A percentile compares a stretch with the other conserved stretches of the same genome.
Evolutionary conservation across 768 basidiomycete species (phyloP).

Genomic region (Crepidotus variabilis): DNA sequence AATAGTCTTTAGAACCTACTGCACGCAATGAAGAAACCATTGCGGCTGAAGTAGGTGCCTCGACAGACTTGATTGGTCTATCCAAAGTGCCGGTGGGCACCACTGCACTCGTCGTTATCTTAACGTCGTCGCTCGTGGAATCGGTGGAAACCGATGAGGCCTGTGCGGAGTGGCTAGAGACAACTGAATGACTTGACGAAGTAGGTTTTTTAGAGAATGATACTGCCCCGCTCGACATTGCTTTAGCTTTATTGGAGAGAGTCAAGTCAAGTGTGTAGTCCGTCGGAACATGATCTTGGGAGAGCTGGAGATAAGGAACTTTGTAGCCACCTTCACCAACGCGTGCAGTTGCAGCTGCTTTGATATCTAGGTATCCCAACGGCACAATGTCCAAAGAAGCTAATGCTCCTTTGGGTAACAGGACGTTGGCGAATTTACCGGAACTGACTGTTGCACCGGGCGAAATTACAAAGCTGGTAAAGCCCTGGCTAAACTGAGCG

Average conservation of each 20-base stretch:
- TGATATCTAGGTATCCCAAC: constrained; percentile 49
- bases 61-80: too few species aligned
- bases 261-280: constrained; percentile 29
- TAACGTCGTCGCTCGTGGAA: too few species aligned
- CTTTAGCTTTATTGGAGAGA: neutral
- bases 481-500: constrained; percentile 55
- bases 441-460: constrained; percentile 58
- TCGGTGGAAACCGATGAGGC: too few species aligned
- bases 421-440: constrained; percentile 52
- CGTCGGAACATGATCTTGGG: constrained; percentile 50
- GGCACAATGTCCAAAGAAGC: constrained; percentile 56
- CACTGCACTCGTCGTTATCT: too few species aligned
- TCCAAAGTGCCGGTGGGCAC: too few species aligned
- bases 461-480: constrained; percentile 53
- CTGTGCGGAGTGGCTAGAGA: too few species aligned
- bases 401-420: constrained; percentile 56
- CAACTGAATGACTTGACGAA: neutral
- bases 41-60: too few species aligned
- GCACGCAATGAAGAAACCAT: too few species aligned
- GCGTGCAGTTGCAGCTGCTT: constrained; percentile 41
- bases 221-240: neutral
- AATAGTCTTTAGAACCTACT: too few species aligned
- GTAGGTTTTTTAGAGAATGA: neutral
- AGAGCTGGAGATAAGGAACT: constrained; percentile 62
- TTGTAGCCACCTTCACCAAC: constrained; percentile 54